phyloP scores from a whole-genome alignment of 2,329 filamentous ascomycete species.

The Colletotrichum eremochloae region DNA sequence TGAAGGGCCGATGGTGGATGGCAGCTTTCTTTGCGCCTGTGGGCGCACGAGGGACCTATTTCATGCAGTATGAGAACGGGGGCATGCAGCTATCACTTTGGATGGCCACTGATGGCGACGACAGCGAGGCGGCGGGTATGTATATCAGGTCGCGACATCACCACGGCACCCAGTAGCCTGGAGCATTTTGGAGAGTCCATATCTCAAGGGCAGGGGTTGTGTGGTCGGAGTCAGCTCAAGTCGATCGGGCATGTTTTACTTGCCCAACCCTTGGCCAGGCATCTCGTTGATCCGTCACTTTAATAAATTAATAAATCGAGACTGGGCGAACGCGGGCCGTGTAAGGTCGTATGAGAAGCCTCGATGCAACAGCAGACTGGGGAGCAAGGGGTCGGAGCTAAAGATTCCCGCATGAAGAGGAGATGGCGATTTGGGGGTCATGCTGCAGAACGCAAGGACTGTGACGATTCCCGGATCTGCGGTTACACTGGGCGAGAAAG shows the following conservation, averaged over 20 bases:
- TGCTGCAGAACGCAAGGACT: background rate
- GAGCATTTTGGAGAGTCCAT: background rate
- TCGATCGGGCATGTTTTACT: conserved; percentile 8
- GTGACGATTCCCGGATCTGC: background rate
- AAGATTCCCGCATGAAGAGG: background rate
- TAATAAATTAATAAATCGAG: background rate
- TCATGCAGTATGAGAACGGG: background rate
- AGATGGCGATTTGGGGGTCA: background rate
- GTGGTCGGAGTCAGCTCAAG: background rate
- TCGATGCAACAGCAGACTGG: background rate
- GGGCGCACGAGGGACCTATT: background rate
- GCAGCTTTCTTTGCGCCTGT: no score
- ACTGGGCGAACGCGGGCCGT: conserved; percentile 10
- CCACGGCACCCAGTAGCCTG: background rate
- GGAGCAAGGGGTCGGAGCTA: background rate
- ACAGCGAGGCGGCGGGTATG: background rate
- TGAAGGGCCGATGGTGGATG: background rate
- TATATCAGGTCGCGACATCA: background rate
- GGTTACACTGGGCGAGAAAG: conserved; percentile 8
- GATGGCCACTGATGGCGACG: background rate
- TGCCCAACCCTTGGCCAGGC: background rate
- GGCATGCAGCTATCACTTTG: background rate
- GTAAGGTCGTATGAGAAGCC: background rate
- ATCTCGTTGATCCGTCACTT: conserved; percentile 6
- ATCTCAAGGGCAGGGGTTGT: conserved; percentile 1